Conservation (phyloP, 2,329 filamentous ascomycete species). For the Plectosphaerella plurivora region DNA sequence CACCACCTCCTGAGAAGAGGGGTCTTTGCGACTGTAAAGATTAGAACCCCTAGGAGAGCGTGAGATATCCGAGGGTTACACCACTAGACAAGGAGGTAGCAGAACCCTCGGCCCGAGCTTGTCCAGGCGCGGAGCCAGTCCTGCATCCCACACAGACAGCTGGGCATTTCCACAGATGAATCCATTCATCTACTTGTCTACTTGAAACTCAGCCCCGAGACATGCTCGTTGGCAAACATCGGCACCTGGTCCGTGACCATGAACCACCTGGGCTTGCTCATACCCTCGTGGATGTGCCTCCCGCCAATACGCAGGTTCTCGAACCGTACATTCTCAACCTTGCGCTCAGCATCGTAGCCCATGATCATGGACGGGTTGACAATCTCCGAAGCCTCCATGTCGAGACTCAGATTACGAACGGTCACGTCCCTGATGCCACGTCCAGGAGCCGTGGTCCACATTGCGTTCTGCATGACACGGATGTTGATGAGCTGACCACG, state of each 20-base stretch:
- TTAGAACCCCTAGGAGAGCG: no score
- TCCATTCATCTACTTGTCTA: neutral
- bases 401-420: conserved; percentile 17
- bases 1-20: no score
- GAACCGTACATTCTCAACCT: conserved; percentile 15
- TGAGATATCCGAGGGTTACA: no score
- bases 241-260: conserved; percentile 5
- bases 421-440: conserved; percentile 22
- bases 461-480: conserved; percentile 26
- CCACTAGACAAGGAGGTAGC: no score
- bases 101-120: no score
- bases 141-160: no score
- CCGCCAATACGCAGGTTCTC: conserved; percentile 17
- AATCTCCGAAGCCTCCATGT: neutral
- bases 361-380: conserved; percentile 14
- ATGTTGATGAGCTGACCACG: conserved; percentile 26
- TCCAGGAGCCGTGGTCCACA: conserved; percentile 27
- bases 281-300: conserved; percentile 13
- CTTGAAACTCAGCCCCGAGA: conserved; percentile 8
- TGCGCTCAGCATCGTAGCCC: conserved; percentile 7
- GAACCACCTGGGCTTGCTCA: conserved; percentile 10
- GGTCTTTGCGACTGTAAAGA: no score
- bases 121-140: no score
- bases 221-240: conserved; percentile 14
- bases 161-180: no score